These are phyloP conservation scores for Phytophthora citricola DNA, from an alignment of 352 stramenopile genomes.

Conservation along the genomic window DNA sequence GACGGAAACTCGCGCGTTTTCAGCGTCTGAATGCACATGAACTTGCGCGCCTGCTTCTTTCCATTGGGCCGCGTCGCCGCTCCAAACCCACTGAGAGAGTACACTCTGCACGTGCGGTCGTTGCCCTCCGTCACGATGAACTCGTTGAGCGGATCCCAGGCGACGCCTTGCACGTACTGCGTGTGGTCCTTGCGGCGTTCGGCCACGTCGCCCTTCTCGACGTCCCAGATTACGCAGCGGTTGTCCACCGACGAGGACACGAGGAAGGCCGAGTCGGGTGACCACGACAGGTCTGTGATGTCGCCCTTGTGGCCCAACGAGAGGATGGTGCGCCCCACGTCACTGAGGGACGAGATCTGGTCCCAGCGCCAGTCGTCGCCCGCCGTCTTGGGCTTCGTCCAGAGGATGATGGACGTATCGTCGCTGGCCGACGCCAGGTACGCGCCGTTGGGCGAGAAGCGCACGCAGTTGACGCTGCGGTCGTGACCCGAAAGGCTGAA, in stretches of 20 bases:
- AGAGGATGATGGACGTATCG: slow-evolving; percentile 90
- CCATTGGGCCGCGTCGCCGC: slow-evolving; percentile 44
- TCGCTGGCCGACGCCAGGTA: slow-evolving; percentile 91
- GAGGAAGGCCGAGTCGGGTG: slow-evolving; percentile 90
- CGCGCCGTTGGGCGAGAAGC: slow-evolving; percentile 89
- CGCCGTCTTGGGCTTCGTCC: slow-evolving; percentile 79
- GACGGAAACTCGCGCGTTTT: slow-evolving; percentile 75
- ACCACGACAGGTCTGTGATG: slow-evolving; percentile 95
- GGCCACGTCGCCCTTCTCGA: slow-evolving; percentile 75
- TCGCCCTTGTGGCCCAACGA: slow-evolving; percentile 88
- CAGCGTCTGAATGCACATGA: slow-evolving; percentile 76
- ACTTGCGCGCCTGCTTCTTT: slow-evolving; percentile 81
- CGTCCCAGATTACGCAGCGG: slow-evolving; percentile 90
- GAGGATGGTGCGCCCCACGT: slow-evolving; percentile 80
- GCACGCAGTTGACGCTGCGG: slow-evolving; percentile 91
- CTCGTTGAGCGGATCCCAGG: slow-evolving; percentile 95
- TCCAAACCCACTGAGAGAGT: slow-evolving; percentile 79
- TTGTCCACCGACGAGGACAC: slow-evolving; percentile 94
- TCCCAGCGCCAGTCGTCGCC: slow-evolving; percentile 77
- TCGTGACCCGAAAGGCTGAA: slow-evolving; percentile 90
- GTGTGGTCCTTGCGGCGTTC: slow-evolving; percentile 93
- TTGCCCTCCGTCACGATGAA: slow-evolving; percentile 95
- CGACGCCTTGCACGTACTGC: slow-evolving; percentile 97
- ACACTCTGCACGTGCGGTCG: slow-evolving; percentile 95
- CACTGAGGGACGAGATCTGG: slow-evolving; percentile 78